Evolutionary conservation across 257 asterid species (phyloP), one percentile per base, ranked within the genome.

Genomic region (Fraxinus quadrangulata): DNA sequence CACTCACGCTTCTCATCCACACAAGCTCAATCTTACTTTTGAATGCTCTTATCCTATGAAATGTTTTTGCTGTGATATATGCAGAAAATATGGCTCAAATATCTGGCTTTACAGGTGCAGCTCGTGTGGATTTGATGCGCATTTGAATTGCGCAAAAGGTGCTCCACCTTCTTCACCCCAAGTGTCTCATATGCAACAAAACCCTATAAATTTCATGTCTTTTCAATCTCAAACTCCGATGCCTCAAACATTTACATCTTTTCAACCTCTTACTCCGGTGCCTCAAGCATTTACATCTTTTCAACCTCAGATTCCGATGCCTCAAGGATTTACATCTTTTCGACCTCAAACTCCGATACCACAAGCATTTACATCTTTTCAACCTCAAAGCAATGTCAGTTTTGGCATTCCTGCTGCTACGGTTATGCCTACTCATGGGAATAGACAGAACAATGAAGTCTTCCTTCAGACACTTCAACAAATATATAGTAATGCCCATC

Each of bases 101-200:
- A 88, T 85, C 42, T 90, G 97, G 93, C 86, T 92, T 16, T 92
- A 92, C 66, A 68, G 91, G 68, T 90, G 96, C 54, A 49, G 8
- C 1, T 11, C 54, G 1, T 92, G 96, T 75, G 87, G 83, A 19
- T 92, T 90, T 61, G 91, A 88, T 66, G 89, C 86, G 19, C 96
- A 92, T 76, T 73, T 92, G 87, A 75, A 79, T 56, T 92, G 97
- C 47, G 86, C 85, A 7, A 81, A 71, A 9, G 67, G 67, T 19
- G n/a, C 47, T 67, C 77, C 72, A 7, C 75, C 75, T 45, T 77
- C 75, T 6, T 17, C 21, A 37, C 34, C 59, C 26, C 72, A 33
- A 26, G 4, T 54, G 7, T 39, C 36, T 33, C 73, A 71, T 1
- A 7, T 26, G 26, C 84, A 71, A 36, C 54, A 36, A 49, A 70